Percentiles rank a stretch among this genome's conserved stretches.
These are phyloP conservation scores for Lepiota venenata DNA, from an alignment of 768 basidiomycete species.

Conservation along the genomic window DNA sequence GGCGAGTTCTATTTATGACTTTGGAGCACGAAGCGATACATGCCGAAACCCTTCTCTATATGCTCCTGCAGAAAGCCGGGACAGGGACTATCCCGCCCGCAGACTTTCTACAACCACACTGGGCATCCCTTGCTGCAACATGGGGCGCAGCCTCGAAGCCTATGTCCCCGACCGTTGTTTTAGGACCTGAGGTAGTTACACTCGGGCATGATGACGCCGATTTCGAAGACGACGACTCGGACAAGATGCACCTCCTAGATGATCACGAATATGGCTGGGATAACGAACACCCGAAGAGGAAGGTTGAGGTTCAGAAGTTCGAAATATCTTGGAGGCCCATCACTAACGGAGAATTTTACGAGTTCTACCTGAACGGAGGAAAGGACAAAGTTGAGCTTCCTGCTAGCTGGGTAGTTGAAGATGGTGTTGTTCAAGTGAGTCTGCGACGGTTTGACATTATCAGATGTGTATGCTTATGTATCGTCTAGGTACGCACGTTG, in stretches of 20 bases:
- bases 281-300: constrained; percentile 76
- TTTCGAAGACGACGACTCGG: constrained; percentile 47
- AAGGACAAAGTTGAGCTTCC: constrained; percentile 52
- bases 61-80: constrained; percentile 83
- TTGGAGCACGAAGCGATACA: constrained; percentile 91
- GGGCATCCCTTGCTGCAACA: constrained; percentile 44
- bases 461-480: not conserved
- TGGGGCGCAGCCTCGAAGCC: constrained; percentile 52
- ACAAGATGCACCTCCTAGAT: constrained; percentile 32
- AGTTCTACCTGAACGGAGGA: constrained; percentile 49
- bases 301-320: constrained; percentile 63
- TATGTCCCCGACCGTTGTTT: constrained; percentile 39
- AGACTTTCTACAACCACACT: constrained; percentile 71
- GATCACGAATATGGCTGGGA: constrained; percentile 91
- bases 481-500: constrained; percentile 68
- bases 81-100: constrained; percentile 76
- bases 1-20: constrained; percentile 85
- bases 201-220: constrained; percentile 88
- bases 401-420: constrained; percentile 67
- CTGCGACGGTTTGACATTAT: not conserved
- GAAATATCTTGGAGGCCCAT: constrained; percentile 82
- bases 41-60: constrained; percentile 91
- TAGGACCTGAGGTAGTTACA: constrained; percentile 56
- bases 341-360: constrained; percentile 83
- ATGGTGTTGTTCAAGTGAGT: constrained; percentile 48